Conservation (phyloP, 495 filamentous ascomycete species). For the Neurospora cerealis region DNA sequence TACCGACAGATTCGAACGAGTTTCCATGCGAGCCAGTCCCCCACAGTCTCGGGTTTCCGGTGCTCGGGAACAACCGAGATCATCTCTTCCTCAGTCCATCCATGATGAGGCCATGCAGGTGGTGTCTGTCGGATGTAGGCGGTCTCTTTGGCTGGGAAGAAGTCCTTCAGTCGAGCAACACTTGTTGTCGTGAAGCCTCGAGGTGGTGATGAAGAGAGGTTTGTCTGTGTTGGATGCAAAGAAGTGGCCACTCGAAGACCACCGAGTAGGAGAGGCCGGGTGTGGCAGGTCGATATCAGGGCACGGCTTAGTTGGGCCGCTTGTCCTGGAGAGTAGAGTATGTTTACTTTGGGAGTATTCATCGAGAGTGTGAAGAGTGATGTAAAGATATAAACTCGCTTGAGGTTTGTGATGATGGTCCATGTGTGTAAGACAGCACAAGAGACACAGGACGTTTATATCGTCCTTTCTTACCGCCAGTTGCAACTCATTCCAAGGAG, state of each 20-base stretch:
- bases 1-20: constrained; percentile 25
- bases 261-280: constrained; percentile 5
- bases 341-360: constrained; percentile 22
- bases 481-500: background rate
- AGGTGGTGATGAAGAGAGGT: constrained; percentile 5
- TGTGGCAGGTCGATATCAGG: constrained; percentile 13
- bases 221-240: background rate
- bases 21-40: constrained; percentile 39
- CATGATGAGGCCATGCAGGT: constrained; percentile 60
- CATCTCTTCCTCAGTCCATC: constrained; percentile 43
- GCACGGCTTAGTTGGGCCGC: constrained; percentile 22
- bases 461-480: background rate
- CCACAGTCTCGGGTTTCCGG: constrained; percentile 25
- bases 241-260: constrained; percentile 12
- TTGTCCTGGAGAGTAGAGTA: constrained; percentile 25
- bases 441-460: constrained; percentile 1
- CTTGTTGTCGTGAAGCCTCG: constrained; percentile 33
- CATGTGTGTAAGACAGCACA: background rate
- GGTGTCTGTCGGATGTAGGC: constrained; percentile 38
- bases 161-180: constrained; percentile 26
- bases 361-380: constrained; percentile 1
- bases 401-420: background rate
- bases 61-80: constrained; percentile 29
- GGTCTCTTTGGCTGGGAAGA: constrained; percentile 40
- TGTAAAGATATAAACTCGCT: background rate